These are phyloP conservation scores for Lenzites betulinus DNA, from an alignment of 768 basidiomycete species.

Conservation along the genomic window DNA sequence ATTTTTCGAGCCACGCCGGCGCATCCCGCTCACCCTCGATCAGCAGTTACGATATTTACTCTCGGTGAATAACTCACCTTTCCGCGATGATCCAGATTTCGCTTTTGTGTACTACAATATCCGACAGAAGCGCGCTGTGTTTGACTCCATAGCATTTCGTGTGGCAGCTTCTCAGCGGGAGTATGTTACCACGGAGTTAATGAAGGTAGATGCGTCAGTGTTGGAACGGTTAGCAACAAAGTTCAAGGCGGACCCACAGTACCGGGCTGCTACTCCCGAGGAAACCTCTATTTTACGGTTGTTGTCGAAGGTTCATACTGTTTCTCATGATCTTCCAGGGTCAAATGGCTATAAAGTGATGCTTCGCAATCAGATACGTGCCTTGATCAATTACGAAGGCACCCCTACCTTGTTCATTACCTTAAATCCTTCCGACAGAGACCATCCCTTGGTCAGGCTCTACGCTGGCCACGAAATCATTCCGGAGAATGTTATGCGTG, in stretches of 20 bases:
- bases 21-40: not conserved
- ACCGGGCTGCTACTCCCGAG: too few relatives aligned
- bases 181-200: not conserved
- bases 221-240: not conserved
- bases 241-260: too few relatives aligned
- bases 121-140: slow-evolving; percentile 18
- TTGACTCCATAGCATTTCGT: not conserved
- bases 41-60: not conserved
- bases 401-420: too few relatives aligned
- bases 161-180: not conserved
- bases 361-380: not conserved
- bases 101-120: slow-evolving; percentile 24
- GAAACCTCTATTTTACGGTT: too few relatives aligned
- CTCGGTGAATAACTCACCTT: slow-evolving; percentile 2
- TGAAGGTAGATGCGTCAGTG: not conserved
- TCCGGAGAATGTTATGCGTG: not conserved
- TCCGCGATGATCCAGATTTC: slow-evolving; percentile 14
- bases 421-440: not conserved
- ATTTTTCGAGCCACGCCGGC: not conserved
- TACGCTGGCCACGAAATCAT: not conserved
- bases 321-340: not conserved
- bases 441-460: not conserved
- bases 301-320: not conserved
- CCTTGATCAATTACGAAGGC: not conserved
- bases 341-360: not conserved